These are phyloP conservation scores for Trichoderma erinaceum DNA, from an alignment of 495 filamentous ascomycete species.

Conservation along the genomic window DNA sequence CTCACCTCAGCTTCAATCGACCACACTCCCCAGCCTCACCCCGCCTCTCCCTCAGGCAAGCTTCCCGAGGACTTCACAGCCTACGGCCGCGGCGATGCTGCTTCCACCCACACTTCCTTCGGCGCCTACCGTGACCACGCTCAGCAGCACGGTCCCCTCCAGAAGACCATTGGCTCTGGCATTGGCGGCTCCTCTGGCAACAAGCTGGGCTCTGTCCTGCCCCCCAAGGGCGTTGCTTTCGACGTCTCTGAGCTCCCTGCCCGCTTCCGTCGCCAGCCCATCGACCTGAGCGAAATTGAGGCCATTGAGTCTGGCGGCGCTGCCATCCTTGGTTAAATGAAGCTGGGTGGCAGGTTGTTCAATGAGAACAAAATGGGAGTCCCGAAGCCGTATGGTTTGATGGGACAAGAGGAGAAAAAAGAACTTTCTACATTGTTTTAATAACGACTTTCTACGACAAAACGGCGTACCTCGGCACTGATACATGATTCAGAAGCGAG, in stretches of 20 bases:
- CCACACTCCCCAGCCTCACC: constrained; percentile 68
- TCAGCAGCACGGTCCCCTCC: constrained; percentile 87
- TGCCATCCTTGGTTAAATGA: constrained; percentile 24
- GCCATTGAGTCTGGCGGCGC: constrained; percentile 91
- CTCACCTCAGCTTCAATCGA: constrained; percentile 58
- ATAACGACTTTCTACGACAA: neutral
- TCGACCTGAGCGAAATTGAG: constrained; percentile 82
- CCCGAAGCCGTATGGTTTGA: neutral
- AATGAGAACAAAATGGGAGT: neutral
- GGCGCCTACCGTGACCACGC: constrained; percentile 87
- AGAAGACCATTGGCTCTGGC: constrained; percentile 45
- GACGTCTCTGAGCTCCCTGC: constrained; percentile 81
- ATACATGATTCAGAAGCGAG: neutral
- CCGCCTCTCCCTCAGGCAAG: constrained; percentile 47
- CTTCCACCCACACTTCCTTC: constrained; percentile 72
- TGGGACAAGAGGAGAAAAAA: neutral
- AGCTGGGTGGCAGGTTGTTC: neutral
- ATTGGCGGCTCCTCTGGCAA: constrained; percentile 62
- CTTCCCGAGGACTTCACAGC: constrained; percentile 56
- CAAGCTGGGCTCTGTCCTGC: constrained; percentile 62
- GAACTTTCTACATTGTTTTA: neutral
- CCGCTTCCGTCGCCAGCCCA: constrained; percentile 69
- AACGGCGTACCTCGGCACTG: constrained; percentile 6
- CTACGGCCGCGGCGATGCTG: constrained; percentile 32
- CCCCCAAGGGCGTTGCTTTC: constrained; percentile 71